phyloP scores from a whole-genome alignment of 345 rosid genomes.

The Lumnitzera littorea region DNA sequence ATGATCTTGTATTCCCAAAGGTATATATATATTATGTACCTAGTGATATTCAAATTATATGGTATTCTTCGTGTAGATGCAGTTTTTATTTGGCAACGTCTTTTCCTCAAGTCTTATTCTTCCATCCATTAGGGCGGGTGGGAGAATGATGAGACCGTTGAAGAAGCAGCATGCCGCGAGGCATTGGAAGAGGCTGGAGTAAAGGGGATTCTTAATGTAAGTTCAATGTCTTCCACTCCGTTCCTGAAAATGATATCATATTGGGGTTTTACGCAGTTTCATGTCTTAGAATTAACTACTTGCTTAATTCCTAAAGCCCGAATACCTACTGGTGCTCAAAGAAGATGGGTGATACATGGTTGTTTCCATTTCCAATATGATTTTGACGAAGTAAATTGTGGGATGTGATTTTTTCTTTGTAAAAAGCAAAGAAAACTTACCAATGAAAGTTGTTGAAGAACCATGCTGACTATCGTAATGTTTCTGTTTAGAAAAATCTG shows the following conservation, averaged over 20 bases:
- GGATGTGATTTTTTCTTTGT: no score
- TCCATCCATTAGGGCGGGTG: constrained; percentile 71
- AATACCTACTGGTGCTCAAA: no score
- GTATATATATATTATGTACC: constrained; percentile 14
- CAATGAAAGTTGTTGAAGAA: neutral
- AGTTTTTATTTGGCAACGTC: neutral
- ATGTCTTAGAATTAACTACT: no score
- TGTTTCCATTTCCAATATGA: no score
- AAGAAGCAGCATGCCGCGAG: constrained; percentile 87
- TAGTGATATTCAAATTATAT: neutral
- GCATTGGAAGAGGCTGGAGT: constrained; percentile 97
- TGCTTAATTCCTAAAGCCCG: no score
- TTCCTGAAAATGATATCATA: no score
- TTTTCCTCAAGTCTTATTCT: neutral
- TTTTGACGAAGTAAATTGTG: no score
- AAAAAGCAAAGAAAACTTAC: no score
- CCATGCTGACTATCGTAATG: neutral
- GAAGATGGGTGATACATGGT: no score
- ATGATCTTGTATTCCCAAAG: constrained; percentile 86
- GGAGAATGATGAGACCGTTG: constrained; percentile 88
- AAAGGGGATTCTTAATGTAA: constrained; percentile 63
- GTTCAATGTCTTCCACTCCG: neutral
- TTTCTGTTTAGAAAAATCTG: constrained; percentile 46
- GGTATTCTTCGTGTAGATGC: neutral
- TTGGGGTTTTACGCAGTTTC: no score